These are phyloP conservation scores for Neoconidiobolus thromboides DNA, from an alignment of 371 early-diverging fungal genomes.

Conservation along the genomic window DNA sequence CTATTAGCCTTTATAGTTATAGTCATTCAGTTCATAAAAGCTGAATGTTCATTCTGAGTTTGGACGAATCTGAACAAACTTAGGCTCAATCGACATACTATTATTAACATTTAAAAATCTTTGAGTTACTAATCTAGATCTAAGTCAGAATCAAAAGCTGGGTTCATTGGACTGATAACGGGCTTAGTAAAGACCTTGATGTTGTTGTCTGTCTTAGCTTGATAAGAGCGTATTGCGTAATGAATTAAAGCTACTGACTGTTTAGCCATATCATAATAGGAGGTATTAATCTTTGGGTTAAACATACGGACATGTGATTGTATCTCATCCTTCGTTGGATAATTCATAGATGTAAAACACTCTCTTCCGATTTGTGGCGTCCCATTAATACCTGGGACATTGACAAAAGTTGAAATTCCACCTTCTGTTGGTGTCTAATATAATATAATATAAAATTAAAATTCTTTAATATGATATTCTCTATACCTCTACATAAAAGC, in stretches of 20 bases:
- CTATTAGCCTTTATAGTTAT: too few relatives aligned
- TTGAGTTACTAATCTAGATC: too few relatives aligned
- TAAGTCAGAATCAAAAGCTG: too few relatives aligned
- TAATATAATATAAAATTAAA: background rate
- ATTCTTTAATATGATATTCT: background rate
- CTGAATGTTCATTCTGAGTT: too few relatives aligned
- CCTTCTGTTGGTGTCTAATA: background rate
- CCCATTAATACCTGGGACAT: background rate
- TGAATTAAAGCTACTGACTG: background rate
- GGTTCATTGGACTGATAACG: too few relatives aligned
- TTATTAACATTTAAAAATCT: too few relatives aligned
- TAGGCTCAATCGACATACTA: too few relatives aligned
- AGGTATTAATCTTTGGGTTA: background rate
- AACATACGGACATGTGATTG: background rate
- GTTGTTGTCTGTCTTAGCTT: background rate
- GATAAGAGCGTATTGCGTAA: background rate
- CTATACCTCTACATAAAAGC: slow-evolving; percentile 2
- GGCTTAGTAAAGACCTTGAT: too few relatives aligned
- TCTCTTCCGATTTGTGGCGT: background rate
- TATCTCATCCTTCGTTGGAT: background rate
- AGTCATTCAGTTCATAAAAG: too few relatives aligned
- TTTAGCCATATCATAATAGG: background rate
- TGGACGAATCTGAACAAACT: too few relatives aligned
- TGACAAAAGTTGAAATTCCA: background rate
- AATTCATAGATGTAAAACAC: background rate